phyloP scores from a whole-genome alignment of 768 basidiomycete genomes.

The Peribolospora baueri region DNA sequence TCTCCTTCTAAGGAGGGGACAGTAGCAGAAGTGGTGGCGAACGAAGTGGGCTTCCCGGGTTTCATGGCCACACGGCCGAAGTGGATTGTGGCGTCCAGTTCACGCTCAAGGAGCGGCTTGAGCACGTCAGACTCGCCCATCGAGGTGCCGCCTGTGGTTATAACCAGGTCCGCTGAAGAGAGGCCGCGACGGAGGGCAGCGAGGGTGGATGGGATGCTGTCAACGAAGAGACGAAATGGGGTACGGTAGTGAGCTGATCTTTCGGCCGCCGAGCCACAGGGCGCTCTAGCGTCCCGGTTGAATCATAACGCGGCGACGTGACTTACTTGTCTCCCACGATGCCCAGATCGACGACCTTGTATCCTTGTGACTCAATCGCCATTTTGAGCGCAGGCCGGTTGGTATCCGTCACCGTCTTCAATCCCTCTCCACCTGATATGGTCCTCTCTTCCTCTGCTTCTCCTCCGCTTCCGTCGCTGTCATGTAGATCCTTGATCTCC shows the following conservation, averaged over 20 bases:
- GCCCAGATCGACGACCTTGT: constrained; percentile 52
- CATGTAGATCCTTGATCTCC: constrained; percentile 43
- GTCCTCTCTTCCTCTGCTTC: constrained; percentile 12
- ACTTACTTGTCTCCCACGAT: constrained; percentile 49
- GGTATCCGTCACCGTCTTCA: constrained; percentile 62
- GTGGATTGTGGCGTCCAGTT: constrained; percentile 49
- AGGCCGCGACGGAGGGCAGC: constrained; percentile 34
- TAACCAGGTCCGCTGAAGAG: constrained; percentile 40
- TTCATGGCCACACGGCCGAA: constrained; percentile 68
- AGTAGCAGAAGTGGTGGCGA: constrained; percentile 58
- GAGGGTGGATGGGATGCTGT: constrained; percentile 16
- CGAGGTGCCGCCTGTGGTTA: constrained; percentile 73
- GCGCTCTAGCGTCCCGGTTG: no score
- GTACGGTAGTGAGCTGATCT: no score
- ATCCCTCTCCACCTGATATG: constrained; percentile 18
- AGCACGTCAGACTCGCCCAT: constrained; percentile 74
- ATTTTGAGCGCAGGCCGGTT: constrained; percentile 58
- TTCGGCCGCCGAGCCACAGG: no score
- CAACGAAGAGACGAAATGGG: no score
- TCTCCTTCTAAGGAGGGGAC: constrained; percentile 25
- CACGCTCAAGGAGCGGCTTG: constrained; percentile 65
- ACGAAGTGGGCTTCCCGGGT: constrained; percentile 22
- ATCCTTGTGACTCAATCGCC: constrained; percentile 45
- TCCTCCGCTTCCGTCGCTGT: constrained; percentile 10
- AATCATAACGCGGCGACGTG: neutral